Evolutionary conservation across 1,284 basidiomycete species (phyloP).

Genomic region (Puccinia hordei): DNA sequence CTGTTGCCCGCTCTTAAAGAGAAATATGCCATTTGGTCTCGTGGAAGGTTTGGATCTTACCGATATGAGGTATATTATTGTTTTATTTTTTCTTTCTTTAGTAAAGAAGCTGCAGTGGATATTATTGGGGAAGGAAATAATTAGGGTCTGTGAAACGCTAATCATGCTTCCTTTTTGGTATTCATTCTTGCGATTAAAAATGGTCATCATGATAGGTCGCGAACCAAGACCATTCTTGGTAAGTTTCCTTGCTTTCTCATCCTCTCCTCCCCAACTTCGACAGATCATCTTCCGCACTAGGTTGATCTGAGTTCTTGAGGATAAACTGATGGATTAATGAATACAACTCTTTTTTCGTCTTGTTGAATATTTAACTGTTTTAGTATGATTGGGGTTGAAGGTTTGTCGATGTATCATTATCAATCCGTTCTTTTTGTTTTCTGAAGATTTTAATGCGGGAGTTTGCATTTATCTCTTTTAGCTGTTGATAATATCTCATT

Average conservation of each 20-base stretch:
- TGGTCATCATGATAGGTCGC: slow-evolving; percentile 39
- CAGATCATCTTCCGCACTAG: not conserved
- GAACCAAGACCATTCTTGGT: slow-evolving; percentile 50
- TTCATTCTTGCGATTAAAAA: not conserved
- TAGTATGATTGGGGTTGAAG: slow-evolving; percentile 50
- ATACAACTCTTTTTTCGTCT: not conserved
- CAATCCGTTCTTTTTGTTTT: not conserved
- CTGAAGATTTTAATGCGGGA: not conserved
- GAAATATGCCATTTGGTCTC: slow-evolving; percentile 61
- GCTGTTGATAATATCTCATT: slow-evolving; percentile 59
- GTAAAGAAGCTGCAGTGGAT: too few relatives aligned
- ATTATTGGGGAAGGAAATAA: too few relatives aligned
- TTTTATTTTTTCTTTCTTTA: too few relatives aligned
- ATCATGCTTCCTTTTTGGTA: not conserved
- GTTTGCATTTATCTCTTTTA: slow-evolving; percentile 49
- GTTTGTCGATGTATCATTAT: not conserved
- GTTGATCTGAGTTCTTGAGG: not conserved
- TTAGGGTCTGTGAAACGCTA: not conserved
- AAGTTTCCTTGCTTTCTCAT: not conserved
- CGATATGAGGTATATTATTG: slow-evolving; percentile 63
- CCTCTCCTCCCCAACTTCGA: not conserved
- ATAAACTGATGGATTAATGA: not conserved
- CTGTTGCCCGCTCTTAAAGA: slow-evolving; percentile 61
- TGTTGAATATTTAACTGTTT: not conserved
- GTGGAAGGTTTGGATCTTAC: slow-evolving; percentile 65